A percentile compares a stretch with the other conserved stretches of the same genome.
phyloP scores from a whole-genome alignment of 2,329 filamentous ascomycete genomes.

The Talaromyces sp. region DNA sequence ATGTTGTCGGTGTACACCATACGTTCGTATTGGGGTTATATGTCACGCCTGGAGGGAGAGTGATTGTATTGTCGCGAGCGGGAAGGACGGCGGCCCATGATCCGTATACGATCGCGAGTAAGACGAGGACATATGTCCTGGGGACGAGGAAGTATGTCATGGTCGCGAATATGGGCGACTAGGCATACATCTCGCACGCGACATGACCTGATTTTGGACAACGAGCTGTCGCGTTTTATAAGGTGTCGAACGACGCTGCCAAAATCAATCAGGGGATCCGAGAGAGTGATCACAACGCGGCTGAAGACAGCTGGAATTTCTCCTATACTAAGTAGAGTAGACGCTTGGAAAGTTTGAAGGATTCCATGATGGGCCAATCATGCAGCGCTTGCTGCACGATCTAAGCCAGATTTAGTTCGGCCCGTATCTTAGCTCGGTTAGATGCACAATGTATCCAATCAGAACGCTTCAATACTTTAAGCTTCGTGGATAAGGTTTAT shows the following conservation, averaged over 20 bases:
- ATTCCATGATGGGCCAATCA: background rate
- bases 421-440: too few relatives aligned
- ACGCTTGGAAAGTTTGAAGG: background rate
- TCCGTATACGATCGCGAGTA: background rate
- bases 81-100: background rate
- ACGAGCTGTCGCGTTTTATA: background rate
- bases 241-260: too few relatives aligned
- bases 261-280: background rate
- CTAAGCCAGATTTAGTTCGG: background rate
- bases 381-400: background rate
- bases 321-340: too few relatives aligned
- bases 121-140: background rate
- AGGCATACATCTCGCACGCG: background rate
- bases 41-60: conserved; percentile 2
- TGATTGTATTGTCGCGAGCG: background rate
- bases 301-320: background rate
- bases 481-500: background rate
- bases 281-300: background rate
- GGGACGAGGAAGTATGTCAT: background rate
- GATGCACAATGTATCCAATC: too few relatives aligned
- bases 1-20: conserved; percentile 17
- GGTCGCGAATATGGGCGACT: conserved; percentile 25
- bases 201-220: background rate
- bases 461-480: background rate
- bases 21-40: background rate